A percentile compares a stretch with the other conserved stretches of the same genome.
Evolutionary conservation across 257 asterid species (phyloP).

Genomic region (Nicotiana attenuata): DNA sequence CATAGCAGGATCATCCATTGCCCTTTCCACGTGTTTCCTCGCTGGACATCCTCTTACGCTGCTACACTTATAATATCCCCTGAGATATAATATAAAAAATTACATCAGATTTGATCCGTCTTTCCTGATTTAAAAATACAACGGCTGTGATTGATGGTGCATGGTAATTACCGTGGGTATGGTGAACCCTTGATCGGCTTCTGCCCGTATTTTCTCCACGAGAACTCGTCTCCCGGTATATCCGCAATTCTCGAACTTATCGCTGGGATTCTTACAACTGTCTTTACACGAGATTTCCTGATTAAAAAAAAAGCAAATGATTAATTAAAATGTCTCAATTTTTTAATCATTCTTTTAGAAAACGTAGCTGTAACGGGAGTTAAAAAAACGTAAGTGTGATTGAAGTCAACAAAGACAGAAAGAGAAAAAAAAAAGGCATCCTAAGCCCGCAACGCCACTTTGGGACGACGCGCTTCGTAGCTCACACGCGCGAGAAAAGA

Average conservation of each 20-base stretch:
- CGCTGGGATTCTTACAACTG: constrained; percentile 61
- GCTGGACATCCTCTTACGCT: constrained; percentile 77
- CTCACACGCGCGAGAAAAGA: background rate
- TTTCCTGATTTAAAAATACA: background rate
- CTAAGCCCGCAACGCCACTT: background rate
- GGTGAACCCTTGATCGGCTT: constrained; percentile 86
- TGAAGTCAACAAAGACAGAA: background rate
- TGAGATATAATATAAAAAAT: constrained; percentile 6
- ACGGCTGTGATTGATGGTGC: constrained; percentile 14
- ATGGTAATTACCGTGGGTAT: constrained; percentile 60
- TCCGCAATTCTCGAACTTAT: constrained; percentile 62
- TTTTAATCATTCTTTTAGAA: background rate
- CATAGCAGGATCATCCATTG: constrained; percentile 69
- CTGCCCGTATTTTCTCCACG: constrained; percentile 87
- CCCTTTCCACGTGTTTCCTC: constrained; percentile 84
- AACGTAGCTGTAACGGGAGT: background rate
- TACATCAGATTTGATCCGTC: background rate
- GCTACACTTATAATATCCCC: constrained; percentile 83
- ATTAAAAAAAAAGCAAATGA: background rate
- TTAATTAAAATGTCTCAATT: background rate
- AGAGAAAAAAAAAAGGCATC: background rate
- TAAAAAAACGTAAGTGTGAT: background rate
- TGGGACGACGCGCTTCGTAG: background rate
- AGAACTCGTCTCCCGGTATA: constrained; percentile 64
- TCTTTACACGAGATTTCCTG: constrained; percentile 57